A percentile compares a stretch with the other conserved stretches of the same genome.
Evolutionary conservation across 179 eudicot genomes (phyloP).

Genomic region (Gypsophila paniculata): DNA sequence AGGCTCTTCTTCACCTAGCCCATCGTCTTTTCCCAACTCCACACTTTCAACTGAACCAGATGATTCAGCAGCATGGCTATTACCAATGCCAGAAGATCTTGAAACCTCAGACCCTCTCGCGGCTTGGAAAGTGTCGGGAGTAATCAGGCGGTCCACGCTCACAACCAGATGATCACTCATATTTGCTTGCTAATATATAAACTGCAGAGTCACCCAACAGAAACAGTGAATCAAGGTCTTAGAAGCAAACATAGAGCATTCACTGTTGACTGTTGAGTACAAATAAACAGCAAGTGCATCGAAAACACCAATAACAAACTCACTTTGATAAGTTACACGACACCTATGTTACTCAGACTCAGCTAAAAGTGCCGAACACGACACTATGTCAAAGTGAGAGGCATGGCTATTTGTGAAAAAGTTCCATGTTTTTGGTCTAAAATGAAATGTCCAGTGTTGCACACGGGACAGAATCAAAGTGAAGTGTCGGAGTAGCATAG

Average conservation of each 20-base stretch:
- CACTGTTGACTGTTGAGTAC: background rate
- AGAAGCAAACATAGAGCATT: constrained; percentile 3
- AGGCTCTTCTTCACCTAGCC: constrained; percentile 55
- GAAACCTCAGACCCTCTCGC: constrained; percentile 35
- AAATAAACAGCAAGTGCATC: background rate
- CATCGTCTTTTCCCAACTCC: constrained; percentile 32
- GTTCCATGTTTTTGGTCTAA: too few relatives aligned
- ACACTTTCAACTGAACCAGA: constrained; percentile 33
- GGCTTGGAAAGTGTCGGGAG: constrained; percentile 35
- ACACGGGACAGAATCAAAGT: too few relatives aligned
- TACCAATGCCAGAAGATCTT: constrained; percentile 31
- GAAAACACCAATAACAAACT: background rate
- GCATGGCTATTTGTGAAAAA: too few relatives aligned
- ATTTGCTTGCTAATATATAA: constrained; percentile 19
- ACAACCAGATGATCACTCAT: constrained; percentile 66
- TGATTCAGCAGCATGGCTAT: constrained; percentile 31
- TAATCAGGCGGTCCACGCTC: constrained; percentile 47
- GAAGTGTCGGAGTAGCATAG: too few relatives aligned
- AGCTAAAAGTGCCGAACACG: too few relatives aligned
- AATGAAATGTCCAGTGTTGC: too few relatives aligned
- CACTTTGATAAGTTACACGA: background rate
- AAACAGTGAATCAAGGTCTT: background rate
- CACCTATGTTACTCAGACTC: too few relatives aligned
- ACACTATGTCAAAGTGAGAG: too few relatives aligned
- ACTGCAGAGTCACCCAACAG: background rate